Base-by-base conservation (phyloP, 805 yeast genomes). In the Komagataella pastoris region DNA sequence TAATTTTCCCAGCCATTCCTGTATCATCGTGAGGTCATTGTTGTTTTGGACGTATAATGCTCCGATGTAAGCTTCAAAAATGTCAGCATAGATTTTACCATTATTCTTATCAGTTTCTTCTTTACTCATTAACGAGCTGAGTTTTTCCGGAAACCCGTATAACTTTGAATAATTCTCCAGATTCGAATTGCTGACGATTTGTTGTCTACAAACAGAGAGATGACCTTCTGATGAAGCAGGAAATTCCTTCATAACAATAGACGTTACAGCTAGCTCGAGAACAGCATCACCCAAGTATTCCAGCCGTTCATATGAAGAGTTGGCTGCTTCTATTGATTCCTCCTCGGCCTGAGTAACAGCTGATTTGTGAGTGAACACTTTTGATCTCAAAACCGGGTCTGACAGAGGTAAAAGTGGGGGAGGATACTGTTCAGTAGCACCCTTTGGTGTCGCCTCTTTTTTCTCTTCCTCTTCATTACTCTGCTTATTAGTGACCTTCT, bases 281-380 rank as follows among this genome's bases (percentile, higher is more conserved):
- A 88, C 77, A 1, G 97, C 81, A 67, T 91, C 98, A 14, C 98
- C 98, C 47, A 88, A 69, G 61, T 88, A 91, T 68, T 91, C 98
- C 19, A 89, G 70, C 49, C 97, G 73, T 70, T 90, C 97, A 63
- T 91, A 87, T 58, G 88, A 90, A 2, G 81, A 69, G 50, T 73
- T 69, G 23, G 84, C 69, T 51, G 76, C 69, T 56, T 84, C 91
- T 3, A 68, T 64, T 49, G 74, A 77, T n/a, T 78, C 69, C 49
- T 83, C 64, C 56, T 77, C 79, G 4, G 77, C 63, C 54, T 77
- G 76, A 56, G 77, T 78, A 54, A 83, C 75, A 3, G 78, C 70
- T 0, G 97, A 89, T 57, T 82, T 81, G 64, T 91, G 97, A 24
- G 83, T 78, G 61, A 90, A 91, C 0, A 88, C 96, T 50, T 85